Evolutionary conservation across 2,329 filamentous ascomycete genomes (phyloP).

Genomic region (Neospermospora avenae): DNA sequence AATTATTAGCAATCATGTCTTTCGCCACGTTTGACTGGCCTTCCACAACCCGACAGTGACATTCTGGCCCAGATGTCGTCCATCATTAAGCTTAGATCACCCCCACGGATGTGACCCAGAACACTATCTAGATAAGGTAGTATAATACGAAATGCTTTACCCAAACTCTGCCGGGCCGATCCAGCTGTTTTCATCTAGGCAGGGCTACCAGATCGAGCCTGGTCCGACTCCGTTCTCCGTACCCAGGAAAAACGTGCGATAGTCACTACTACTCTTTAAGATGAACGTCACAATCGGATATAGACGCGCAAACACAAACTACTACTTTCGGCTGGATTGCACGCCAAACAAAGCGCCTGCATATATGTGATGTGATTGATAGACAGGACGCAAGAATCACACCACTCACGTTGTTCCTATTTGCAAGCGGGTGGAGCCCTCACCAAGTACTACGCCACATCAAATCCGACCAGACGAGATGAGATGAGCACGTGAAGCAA

Average conservation of each 20-base stretch:
- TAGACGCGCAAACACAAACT: neutral
- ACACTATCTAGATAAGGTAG: too few species aligned
- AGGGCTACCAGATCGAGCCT: too few species aligned
- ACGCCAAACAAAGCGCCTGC: neutral
- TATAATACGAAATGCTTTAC: neutral
- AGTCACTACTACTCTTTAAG: too few species aligned
- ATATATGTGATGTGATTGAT: neutral
- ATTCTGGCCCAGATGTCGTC: neutral
- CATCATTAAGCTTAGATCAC: neutral
- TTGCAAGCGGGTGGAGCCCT: slow-evolving; percentile 2
- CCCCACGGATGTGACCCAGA: neutral
- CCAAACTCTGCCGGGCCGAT: neutral
- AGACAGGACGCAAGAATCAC: neutral
- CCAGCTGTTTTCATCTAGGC: neutral
- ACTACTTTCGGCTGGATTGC: neutral
- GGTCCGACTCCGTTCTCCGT: neutral
- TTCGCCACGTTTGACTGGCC: too few species aligned
- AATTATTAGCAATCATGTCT: too few species aligned
- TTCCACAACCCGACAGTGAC: neutral
- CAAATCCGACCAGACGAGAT: neutral
- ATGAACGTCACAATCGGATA: neutral
- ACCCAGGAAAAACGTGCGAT: neutral
- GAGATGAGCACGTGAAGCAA: slow-evolving; percentile 2
- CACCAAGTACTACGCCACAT: neutral
- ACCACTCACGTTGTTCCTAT: neutral